Evolutionary conservation across 2,329 filamentous ascomycete genomes (phyloP), one percentile per base, ranked within the genome.

Genomic region (Ophiostoma sp.): DNA sequence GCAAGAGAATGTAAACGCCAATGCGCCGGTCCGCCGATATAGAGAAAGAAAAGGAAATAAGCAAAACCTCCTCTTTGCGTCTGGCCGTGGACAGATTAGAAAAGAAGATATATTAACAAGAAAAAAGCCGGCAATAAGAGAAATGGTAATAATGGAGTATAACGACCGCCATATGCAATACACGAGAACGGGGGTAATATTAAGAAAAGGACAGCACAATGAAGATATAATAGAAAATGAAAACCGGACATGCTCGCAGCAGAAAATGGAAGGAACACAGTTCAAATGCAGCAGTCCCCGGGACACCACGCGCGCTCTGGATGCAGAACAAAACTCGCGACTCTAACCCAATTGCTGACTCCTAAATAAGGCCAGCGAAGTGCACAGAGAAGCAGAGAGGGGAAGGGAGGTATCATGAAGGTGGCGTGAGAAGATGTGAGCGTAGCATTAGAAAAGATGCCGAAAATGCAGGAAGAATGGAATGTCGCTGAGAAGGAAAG

Each of bases 101-200:
- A 55, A 68, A 28, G 22, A n/a, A 63, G 19, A 57, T 31, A 28
- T 45, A 55, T 66, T 22, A 33, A 31, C 39, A 57, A 12, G 12
- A 48, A 42, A 42, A 36, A n/a, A 57, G 22, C 22, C 31, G 48
- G n/a, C 59, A 55, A 71, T 22, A 12, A 42, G 57, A 28, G 39
- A 9, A 22, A 73, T 19, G 42, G 52, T 19, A 22, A 74, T 19
- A 55, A 28, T 28, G 36, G 31, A 61, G 25, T 42, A 64, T 28
- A 50, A 55, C 71, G 66, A 52, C 50, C 71, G 73, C 61, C 73
- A 63, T 71, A 73, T 74, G 71, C 68, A 73, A 66, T 70, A 64
- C 25, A 71, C n/a, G 25, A 48, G 15, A 66, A 66, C 15, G n/a
- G 42, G 68, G 59, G 55, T 39, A 70, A 71, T 64, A 52, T 17